Conservation (phyloP, 148 eudicot genomes). For the Polygonum maritimum region DNA sequence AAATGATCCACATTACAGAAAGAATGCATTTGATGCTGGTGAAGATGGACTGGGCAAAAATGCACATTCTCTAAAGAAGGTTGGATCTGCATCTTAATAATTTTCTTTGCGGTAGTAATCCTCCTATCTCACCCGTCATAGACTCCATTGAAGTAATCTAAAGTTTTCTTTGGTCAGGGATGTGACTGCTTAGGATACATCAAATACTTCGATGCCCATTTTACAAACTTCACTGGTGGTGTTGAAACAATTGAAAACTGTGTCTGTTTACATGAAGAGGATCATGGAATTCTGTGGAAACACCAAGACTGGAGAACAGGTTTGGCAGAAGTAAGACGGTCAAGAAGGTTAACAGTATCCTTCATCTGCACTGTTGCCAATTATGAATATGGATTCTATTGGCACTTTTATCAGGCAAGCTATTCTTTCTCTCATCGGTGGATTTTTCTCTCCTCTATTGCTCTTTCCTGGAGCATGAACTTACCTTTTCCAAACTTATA, state of each 20-base stretch:
- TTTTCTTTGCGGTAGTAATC: background rate
- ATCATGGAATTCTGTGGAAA: conserved; percentile 97
- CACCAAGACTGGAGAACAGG: conserved; percentile 99
- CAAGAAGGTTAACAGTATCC: conserved; percentile 83
- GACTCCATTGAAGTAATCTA: background rate
- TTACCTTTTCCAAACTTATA: background rate
- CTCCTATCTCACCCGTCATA: background rate
- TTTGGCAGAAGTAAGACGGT: conserved; percentile 90
- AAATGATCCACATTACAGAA: conserved; percentile 96
- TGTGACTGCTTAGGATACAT: conserved; percentile 92
- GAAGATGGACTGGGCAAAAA: conserved; percentile 98
- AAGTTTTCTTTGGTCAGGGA: conserved; percentile 43
- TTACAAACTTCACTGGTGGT: conserved; percentile 90
- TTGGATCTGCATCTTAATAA: conserved; percentile 13
- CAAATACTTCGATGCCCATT: conserved; percentile 93
- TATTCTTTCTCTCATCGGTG: background rate
- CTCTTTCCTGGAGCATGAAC: background rate
- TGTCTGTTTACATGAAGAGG: conserved; percentile 96
- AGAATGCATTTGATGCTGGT: conserved; percentile 99
- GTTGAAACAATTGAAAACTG: conserved; percentile 94
- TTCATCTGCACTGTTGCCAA: conserved; percentile 97
- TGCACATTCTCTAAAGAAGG: conserved; percentile 98
- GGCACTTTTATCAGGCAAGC: conserved; percentile 99
- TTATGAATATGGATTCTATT: conserved; percentile 94
- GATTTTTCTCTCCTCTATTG: background rate